Evolutionary conservation across 768 basidiomycete genomes (phyloP), one percentile per base, ranked within the genome.

Genomic region (Serendipita sp.): DNA sequence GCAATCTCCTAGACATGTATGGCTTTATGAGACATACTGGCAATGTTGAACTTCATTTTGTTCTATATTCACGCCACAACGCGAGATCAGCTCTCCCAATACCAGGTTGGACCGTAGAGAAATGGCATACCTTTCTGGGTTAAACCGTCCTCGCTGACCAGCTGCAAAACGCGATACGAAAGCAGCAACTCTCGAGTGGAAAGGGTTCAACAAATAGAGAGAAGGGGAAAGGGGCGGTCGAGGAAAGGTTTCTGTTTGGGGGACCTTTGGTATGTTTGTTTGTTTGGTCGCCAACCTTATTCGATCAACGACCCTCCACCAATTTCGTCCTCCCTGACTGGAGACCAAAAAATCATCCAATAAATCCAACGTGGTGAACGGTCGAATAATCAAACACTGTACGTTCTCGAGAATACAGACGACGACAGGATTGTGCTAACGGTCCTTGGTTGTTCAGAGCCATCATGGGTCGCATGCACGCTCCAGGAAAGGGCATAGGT

Each of bases 401-500:
- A 51, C n/a, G 30, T 51, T n/a, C 30, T 51, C 48, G 7, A 51
- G 4, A 7, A 3, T n/a, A n/a, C 16, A n/a, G 48, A 51, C 7
- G 48, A n/a, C 30, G n/a, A 51, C n/a, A n/a, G n/a, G n/a, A n/a
- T n/a, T n/a, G n/a, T n/a, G 13, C 38, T 13, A 13, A 41, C 13
- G 3, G 3, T 51, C 48, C 48, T 51, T 32, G 48, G n/a, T 32
- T 60, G 23, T 16, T 18, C 65, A 74, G 73, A 74, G 62, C 67
- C 70, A 78, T 71, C 79, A 91, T 91, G 89, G 89, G 88, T 89
- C 91, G 93, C 75, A 93, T 96, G 91, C 95, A 98, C 85, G 93
- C 93, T 85, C 92, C 93, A 78, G 92, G 92, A 79, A 98, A 98
- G 91, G 95, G 94, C 84, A 96, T 98, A 82, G 90, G 89, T 91